These are phyloP conservation scores for Monosporozyma servazzii DNA, from an alignment of 805 yeast species.

Conservation along the genomic window DNA sequence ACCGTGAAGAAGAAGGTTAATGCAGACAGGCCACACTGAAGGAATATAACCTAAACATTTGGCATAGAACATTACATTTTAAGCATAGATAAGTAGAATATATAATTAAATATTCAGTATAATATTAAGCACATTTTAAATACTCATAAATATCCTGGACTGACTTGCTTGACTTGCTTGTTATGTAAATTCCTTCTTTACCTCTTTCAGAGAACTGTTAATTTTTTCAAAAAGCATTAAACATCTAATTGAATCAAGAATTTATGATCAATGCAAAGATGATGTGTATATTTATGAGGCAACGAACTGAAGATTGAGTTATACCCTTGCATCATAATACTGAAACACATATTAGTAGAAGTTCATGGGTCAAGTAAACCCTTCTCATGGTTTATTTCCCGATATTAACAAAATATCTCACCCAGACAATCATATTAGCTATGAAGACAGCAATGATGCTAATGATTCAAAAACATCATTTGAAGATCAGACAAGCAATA, in stretches of 20 bases:
- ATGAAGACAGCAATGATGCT: not conserved
- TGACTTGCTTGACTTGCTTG: no score
- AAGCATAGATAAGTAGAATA: not conserved
- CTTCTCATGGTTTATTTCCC: conserved; percentile 16
- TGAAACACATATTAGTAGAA: not conserved
- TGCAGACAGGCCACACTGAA: not conserved
- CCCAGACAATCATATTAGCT: not conserved
- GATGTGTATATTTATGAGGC: not conserved
- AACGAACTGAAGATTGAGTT: not conserved
- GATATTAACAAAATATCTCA: conserved; percentile 10
- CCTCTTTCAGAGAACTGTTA: not conserved
- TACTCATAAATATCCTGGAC: no score
- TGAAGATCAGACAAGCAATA: not conserved
- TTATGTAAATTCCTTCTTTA: not conserved
- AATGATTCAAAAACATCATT: not conserved
- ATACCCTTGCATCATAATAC: not conserved
- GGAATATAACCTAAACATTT: not conserved
- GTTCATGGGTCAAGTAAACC: conserved; percentile 6
- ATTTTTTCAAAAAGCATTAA: not conserved
- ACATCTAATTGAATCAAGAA: no score
- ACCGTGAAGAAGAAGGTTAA: conserved; percentile 21
- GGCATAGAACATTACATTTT: not conserved
- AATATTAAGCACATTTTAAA: not conserved
- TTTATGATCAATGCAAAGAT: not conserved
- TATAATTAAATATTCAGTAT: not conserved